Percentiles rank a stretch among this genome's conserved stretches.
phyloP scores from a whole-genome alignment of 257 asterid species.

The Penstemon davidsonii region DNA sequence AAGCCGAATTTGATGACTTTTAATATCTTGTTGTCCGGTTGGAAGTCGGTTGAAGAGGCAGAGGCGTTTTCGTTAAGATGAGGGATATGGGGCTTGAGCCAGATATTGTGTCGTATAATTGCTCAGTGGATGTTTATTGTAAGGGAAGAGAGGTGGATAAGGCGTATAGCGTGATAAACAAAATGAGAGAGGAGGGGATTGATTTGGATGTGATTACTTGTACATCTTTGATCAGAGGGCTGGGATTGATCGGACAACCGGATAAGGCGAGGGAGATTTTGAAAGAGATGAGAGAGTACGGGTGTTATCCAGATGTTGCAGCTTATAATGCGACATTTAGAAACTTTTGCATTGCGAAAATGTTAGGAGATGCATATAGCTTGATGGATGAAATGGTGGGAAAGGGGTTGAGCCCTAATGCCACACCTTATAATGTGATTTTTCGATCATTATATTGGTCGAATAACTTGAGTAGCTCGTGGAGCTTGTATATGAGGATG shows the following conservation, averaged over 20 bases:
- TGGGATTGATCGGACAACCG: slow-evolving; percentile 84
- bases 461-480: slow-evolving; percentile 59
- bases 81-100: slow-evolving; percentile 68
- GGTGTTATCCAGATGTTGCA: slow-evolving; percentile 83
- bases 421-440: slow-evolving; percentile 82
- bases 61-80: slow-evolving; percentile 78
- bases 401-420: slow-evolving; percentile 74
- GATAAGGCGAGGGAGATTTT: slow-evolving; percentile 83
- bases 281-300: slow-evolving; percentile 90
- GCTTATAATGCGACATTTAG: slow-evolving; percentile 85
- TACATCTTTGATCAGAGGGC: slow-evolving; percentile 83
- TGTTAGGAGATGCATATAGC: slow-evolving; percentile 56
- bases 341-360: slow-evolving; percentile 86
- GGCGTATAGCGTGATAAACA: slow-evolving; percentile 52
- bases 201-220: slow-evolving; percentile 79
- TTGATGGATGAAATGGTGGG: slow-evolving; percentile 77
- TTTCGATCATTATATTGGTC: slow-evolving; percentile 71
- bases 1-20: slow-evolving; percentile 76
- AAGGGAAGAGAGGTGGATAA: slow-evolving; percentile 74
- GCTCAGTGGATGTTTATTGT: slow-evolving; percentile 84
- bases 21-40: slow-evolving; percentile 78
- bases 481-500: slow-evolving; percentile 81
- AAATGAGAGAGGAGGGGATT: slow-evolving; percentile 71
- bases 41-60: slow-evolving; percentile 78
- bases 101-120: slow-evolving; percentile 78